Evolutionary conservation across 768 basidiomycete genomes (phyloP).

Genomic region (Auricularia heimuer): DNA sequence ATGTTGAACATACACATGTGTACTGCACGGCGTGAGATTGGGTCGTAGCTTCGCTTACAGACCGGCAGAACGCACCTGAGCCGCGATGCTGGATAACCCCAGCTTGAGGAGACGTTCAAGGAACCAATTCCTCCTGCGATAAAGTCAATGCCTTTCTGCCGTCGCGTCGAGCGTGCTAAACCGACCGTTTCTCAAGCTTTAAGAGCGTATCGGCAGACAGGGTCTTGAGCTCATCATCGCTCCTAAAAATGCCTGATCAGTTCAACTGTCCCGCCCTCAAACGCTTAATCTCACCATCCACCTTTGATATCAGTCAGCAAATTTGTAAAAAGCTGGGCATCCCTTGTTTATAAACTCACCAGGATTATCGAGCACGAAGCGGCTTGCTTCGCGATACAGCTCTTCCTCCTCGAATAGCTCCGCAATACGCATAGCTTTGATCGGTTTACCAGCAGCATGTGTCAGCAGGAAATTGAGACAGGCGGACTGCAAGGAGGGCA

Average conservation of each 20-base stretch:
- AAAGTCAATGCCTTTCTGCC: not conserved
- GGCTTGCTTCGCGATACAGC: conserved; percentile 79
- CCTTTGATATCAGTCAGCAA: not conserved
- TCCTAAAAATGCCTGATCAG: no score
- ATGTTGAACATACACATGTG: not conserved
- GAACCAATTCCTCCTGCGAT: conserved; percentile 79
- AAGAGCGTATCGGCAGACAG: conserved; percentile 74
- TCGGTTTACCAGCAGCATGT: conserved; percentile 85
- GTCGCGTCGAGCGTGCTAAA: not conserved
- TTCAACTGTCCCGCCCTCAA: conserved; percentile 9
- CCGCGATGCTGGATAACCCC: conserved; percentile 68
- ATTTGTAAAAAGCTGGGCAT: no score
- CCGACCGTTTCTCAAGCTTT: conserved; percentile 79
- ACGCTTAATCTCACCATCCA: conserved; percentile 2
- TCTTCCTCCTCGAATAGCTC: conserved; percentile 87
- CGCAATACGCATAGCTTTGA: conserved; percentile 87
- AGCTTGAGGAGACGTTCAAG: conserved; percentile 89
- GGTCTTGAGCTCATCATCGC: conserved; percentile 59
- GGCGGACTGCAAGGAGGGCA: conserved; percentile 68
- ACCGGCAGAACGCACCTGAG: not conserved
- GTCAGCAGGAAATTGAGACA: conserved; percentile 84
- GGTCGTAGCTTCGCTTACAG: not conserved
- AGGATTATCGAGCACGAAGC: conserved; percentile 88
- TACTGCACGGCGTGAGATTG: not conserved
- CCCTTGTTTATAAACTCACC: conserved; percentile 40